phyloP scores from a whole-genome alignment of 352 stramenopile genomes.

The Hyaloperonospora brassicae region DNA sequence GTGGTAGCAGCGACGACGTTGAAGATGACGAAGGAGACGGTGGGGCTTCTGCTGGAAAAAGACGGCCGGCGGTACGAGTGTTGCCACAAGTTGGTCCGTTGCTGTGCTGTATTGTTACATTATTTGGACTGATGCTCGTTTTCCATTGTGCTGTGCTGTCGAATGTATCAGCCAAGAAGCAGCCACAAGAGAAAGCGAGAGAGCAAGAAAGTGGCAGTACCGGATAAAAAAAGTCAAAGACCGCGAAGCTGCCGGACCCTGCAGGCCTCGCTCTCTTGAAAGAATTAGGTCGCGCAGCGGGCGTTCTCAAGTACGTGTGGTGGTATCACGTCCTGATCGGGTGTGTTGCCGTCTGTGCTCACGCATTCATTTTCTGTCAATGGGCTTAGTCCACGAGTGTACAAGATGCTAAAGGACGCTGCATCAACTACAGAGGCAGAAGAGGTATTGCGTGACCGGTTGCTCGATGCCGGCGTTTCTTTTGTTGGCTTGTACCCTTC shows the following conservation, averaged over 20 bases:
- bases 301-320: slow-evolving; percentile 53
- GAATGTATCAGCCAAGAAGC: slow-evolving; percentile 5
- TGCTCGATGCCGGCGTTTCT: slow-evolving; percentile 35
- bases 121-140: neutral
- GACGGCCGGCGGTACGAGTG: slow-evolving; percentile 17
- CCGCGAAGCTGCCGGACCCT: slow-evolving; percentile 25
- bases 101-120: neutral
- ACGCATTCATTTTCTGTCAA: slow-evolving; percentile 2
- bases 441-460: slow-evolving; percentile 44
- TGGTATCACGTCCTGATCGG: too few species aligned
- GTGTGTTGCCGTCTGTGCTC: slow-evolving; percentile 3
- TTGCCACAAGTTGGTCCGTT: neutral
- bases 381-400: slow-evolving; percentile 46
- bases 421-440: slow-evolving; percentile 40
- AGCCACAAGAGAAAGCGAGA: slow-evolving; percentile 14
- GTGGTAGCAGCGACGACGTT: neutral
- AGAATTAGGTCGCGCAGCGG: slow-evolving; percentile 54
- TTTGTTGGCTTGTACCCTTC: slow-evolving; percentile 59
- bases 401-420: slow-evolving; percentile 46
- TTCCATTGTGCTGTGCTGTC: neutral
- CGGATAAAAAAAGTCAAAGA: slow-evolving; percentile 27
- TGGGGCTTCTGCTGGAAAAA: slow-evolving; percentile 18
- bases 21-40: slow-evolving; percentile 19
- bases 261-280: slow-evolving; percentile 54
- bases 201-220: slow-evolving; percentile 8